These are phyloP conservation scores for Rubroboletus pulcherrimus DNA, from an alignment of 768 basidiomycete species.

Conservation along the genomic window DNA sequence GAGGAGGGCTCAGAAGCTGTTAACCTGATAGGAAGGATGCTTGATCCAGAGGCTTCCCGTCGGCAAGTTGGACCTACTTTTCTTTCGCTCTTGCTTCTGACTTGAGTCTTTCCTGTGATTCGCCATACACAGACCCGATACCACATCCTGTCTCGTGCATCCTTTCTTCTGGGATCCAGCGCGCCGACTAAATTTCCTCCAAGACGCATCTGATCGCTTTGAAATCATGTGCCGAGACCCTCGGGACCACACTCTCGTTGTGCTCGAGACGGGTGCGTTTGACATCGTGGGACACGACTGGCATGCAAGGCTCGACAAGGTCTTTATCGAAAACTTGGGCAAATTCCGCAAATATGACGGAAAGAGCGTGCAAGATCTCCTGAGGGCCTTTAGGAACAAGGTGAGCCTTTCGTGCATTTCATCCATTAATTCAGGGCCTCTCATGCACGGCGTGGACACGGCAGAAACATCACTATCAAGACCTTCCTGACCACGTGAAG, in stretches of 20 bases:
- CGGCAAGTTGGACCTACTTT: constrained; percentile 50
- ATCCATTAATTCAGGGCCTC: not conserved
- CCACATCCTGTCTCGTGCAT: constrained; percentile 81
- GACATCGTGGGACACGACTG: constrained; percentile 87
- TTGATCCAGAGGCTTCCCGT: constrained; percentile 67
- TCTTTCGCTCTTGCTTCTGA: constrained; percentile 2
- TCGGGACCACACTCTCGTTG: constrained; percentile 67
- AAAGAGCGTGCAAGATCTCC: constrained; percentile 81
- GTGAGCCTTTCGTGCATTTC: constrained; percentile 39
- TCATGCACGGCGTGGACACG: constrained; percentile 11
- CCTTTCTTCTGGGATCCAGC: constrained; percentile 96
- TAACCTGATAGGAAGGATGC: constrained; percentile 75
- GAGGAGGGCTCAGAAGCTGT: constrained; percentile 93
- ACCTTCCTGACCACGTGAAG: constrained; percentile 89
- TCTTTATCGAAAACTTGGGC: constrained; percentile 91
- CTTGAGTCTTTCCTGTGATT: not conserved
- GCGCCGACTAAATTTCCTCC: constrained; percentile 86
- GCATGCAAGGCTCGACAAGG: constrained; percentile 79
- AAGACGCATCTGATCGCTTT: constrained; percentile 95
- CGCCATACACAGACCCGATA: constrained; percentile 65
- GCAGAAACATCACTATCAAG: constrained; percentile 97
- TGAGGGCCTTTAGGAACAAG: constrained; percentile 94
- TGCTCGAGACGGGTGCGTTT: constrained; percentile 67
- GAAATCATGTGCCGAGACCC: constrained; percentile 97
- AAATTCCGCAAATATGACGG: constrained; percentile 98